Evolutionary conservation across 208 protist genomes (phyloP), one percentile per base, ranked within the genome.

Genomic region (Porcisia deanei): DNA sequence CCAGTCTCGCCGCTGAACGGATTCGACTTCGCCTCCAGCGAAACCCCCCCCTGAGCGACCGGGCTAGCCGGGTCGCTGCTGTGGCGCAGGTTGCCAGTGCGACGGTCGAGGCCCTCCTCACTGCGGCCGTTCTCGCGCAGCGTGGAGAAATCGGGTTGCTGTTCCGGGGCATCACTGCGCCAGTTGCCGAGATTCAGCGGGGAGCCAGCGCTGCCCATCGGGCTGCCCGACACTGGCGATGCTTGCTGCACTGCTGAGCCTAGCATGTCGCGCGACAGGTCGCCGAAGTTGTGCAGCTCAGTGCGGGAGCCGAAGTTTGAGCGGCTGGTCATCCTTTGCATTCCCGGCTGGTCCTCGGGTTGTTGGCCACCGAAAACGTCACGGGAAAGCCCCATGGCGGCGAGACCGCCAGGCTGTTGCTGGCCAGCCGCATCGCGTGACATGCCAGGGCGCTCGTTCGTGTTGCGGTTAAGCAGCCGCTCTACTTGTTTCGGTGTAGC

Each of bases 401-500:
- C 64, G 20, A 74, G 71, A 9, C 63, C 77, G 53, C 69, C 69
- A 14, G 76, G 71, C 77, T 85, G 81, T 69, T 82, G 84, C 81
- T 89, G 87, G 20, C 84, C 88, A n/a, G 87, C 80, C 9, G 64
- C 69, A 41, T 93, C 86, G 52, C 91, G 82, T 22, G 85, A 80
- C 47, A 92, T 65, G 25, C 82, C 75, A 9, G 73, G 37, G 61
- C 77, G 71, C 71, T 84, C 68, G 79, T 73, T 61, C 77, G 80
- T 54, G 76, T 74, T 71, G 74, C 83, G 79, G 49, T 90, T 87
- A 22, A 87, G 86, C 54, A 97, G 80, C 43, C 91, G 90, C 61
- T 92, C 89, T 57, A 95, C 81, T 75, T 97, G 93, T 84, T 95
- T 88, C 53, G 71, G 57, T 52, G 88, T 95, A 30, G 93, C 93